Evolutionary conservation across 2,329 filamentous ascomycete genomes (phyloP).

Genomic region (Rhytidhysteron rufulum): DNA sequence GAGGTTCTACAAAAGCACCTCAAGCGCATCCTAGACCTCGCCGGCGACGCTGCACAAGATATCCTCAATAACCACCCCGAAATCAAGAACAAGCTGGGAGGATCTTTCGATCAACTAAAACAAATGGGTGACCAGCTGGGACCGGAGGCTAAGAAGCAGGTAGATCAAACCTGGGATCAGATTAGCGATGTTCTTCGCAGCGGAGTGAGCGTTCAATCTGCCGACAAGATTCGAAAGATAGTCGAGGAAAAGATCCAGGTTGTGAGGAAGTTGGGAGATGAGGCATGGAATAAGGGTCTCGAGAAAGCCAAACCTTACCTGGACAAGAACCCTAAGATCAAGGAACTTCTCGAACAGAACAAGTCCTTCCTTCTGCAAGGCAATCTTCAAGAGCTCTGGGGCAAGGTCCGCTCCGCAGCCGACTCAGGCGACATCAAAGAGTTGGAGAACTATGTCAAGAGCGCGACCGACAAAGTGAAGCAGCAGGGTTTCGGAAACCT

Average conservation of each 20-base stretch:
- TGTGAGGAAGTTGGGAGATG: conserved; percentile 63
- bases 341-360: conserved; percentile 69
- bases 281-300: conserved; percentile 68
- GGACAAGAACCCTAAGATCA: conserved; percentile 73
- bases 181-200: conserved; percentile 60
- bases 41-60: conserved; percentile 59
- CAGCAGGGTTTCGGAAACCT: conserved; percentile 48
- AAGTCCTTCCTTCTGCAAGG: conserved; percentile 63
- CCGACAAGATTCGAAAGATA: conserved; percentile 54
- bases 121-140: conserved; percentile 66
- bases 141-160: conserved; percentile 72
- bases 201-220: conserved; percentile 57
- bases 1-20: conserved; percentile 61
- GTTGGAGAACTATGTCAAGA: conserved; percentile 59
- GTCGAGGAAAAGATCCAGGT: conserved; percentile 68
- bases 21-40: conserved; percentile 57
- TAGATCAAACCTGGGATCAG: conserved; percentile 67
- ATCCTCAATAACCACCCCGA: conserved; percentile 71
- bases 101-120: conserved; percentile 65
- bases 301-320: conserved; percentile 69
- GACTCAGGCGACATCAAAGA: conserved; percentile 58
- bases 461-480: conserved; percentile 58
- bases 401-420: conserved; percentile 58
- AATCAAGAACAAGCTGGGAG: conserved; percentile 68
- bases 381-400: conserved; percentile 61